Evolutionary conservation across 805 yeast species (phyloP).

Genomic region (Scheffersomyces stipitis): DNA sequence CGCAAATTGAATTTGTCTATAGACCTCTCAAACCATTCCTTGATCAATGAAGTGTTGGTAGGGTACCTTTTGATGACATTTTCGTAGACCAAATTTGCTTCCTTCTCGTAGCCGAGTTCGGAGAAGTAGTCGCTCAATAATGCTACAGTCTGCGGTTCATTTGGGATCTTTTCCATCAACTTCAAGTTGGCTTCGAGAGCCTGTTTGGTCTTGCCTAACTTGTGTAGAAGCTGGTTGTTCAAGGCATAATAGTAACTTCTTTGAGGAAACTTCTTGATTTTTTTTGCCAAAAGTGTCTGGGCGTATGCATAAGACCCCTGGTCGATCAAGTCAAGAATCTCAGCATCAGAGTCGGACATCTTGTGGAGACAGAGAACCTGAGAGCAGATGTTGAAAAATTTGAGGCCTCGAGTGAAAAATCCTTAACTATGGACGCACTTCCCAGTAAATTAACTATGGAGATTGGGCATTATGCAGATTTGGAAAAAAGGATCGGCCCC

Average conservation of each 20-base stretch:
- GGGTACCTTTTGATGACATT: conserved; percentile 59
- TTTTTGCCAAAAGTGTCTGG: conserved; percentile 44
- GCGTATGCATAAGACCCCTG: conserved; percentile 58
- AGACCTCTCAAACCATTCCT: conserved; percentile 59
- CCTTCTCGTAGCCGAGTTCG: conserved; percentile 25
- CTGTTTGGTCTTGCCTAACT: conserved; percentile 29
- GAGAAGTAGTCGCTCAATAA: conserved; percentile 47
- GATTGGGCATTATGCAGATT: too few species aligned
- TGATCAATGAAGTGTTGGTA: conserved; percentile 42
- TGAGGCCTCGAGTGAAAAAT: too few species aligned
- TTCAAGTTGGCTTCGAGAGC: conserved; percentile 31
- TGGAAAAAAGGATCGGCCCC: too few species aligned
- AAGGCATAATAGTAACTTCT: conserved; percentile 54
- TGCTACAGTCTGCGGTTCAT: conserved; percentile 54
- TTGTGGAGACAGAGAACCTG: neutral
- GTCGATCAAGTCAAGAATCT: conserved; percentile 44
- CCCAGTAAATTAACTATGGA: too few species aligned
- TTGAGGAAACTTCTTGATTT: conserved; percentile 56
- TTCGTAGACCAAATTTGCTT: conserved; percentile 53
- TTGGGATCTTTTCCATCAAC: conserved; percentile 42
- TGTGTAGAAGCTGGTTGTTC: conserved; percentile 32
- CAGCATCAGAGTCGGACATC: conserved; percentile 24
- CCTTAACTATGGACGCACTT: neutral
- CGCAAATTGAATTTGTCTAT: conserved; percentile 47
- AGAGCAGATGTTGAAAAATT: neutral